A percentile compares a stretch with the other conserved stretches of the same genome.
These are phyloP conservation scores for Quercus phellos DNA, from an alignment of 331 rosid genomes.

Conservation along the genomic window DNA sequence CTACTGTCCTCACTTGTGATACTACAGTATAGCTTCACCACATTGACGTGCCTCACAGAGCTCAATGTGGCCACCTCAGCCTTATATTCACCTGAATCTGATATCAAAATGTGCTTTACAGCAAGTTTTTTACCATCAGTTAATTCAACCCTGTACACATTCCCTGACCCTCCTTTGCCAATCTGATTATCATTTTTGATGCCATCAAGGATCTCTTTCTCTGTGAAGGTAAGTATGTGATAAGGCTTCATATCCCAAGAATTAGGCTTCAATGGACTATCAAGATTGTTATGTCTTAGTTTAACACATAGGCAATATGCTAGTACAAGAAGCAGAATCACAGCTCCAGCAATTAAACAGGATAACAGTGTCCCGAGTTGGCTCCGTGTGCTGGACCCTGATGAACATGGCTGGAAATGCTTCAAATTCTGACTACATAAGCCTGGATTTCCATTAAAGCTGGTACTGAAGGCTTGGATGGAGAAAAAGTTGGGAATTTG, in stretches of 20 bases:
- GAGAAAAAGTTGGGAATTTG: slow-evolving; percentile 59
- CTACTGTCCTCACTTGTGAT: slow-evolving; percentile 86
- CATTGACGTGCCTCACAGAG: slow-evolving; percentile 86
- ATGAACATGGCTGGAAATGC: slow-evolving; percentile 45
- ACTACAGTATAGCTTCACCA: slow-evolving; percentile 91
- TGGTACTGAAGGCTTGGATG: slow-evolving; percentile 52
- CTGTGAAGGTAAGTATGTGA: slow-evolving; percentile 57
- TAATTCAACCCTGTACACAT: slow-evolving; percentile 63
- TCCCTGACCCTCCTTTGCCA: slow-evolving; percentile 93
- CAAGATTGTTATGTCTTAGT: slow-evolving; percentile 36
- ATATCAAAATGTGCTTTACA: slow-evolving; percentile 78
- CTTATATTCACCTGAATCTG: slow-evolving; percentile 48
- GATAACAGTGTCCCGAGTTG: slow-evolving; percentile 29
- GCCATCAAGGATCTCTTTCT: slow-evolving; percentile 59
- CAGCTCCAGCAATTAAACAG: slow-evolving; percentile 44
- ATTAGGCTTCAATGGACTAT: slow-evolving; percentile 35
- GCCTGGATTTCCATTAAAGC: slow-evolving; percentile 75
- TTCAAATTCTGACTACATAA: slow-evolving; percentile 56
- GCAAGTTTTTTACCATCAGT: slow-evolving; percentile 63
- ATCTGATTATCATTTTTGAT: slow-evolving; percentile 63
- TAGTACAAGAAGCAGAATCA: slow-evolving; percentile 39
- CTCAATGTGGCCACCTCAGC: slow-evolving; percentile 90
- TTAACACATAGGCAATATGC: slow-evolving; percentile 40
- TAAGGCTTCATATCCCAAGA: slow-evolving; percentile 79
- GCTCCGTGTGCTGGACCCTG: slow-evolving; percentile 22